Percentiles rank a stretch among this genome's conserved stretches.
Conservation (phyloP, 495 filamentous ascomycete species). For the Xylaria longipes region DNA sequence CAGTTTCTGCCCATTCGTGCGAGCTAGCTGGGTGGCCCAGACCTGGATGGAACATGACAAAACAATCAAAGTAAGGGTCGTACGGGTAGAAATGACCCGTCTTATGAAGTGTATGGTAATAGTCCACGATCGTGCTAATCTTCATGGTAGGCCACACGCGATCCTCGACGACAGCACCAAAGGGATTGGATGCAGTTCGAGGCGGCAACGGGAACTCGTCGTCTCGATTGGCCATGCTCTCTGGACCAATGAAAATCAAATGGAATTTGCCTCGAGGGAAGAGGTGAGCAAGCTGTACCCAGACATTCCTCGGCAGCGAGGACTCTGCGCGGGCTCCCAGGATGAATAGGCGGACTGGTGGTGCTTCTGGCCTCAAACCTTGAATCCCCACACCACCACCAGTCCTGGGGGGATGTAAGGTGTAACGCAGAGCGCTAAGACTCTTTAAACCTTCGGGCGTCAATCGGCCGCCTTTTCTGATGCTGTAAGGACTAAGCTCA, state of each 20-base stretch:
- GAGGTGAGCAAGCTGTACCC: constrained; percentile 88
- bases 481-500: constrained; percentile 89
- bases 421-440: constrained; percentile 90
- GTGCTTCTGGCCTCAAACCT: constrained; percentile 80
- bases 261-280: constrained; percentile 85
- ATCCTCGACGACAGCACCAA: constrained; percentile 90
- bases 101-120: constrained; percentile 96
- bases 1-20: constrained; percentile 90
- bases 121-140: constrained; percentile 95
- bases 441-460: constrained; percentile 91
- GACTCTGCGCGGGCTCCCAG: constrained; percentile 96
- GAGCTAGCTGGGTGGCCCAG: constrained; percentile 91
- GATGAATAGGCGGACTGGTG: constrained; percentile 89
- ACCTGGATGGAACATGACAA: constrained; percentile 95
- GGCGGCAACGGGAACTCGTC: constrained; percentile 88
- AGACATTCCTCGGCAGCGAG: constrained; percentile 89
- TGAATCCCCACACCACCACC: constrained; percentile 78
- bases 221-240: constrained; percentile 90
- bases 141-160: constrained; percentile 84
- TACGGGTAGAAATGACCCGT: constrained; percentile 87
- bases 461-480: constrained; percentile 72
- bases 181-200: constrained; percentile 83
- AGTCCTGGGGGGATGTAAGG: constrained; percentile 81
- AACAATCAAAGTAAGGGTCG: constrained; percentile 97
- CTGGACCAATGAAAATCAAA: constrained; percentile 92